Conservation (phyloP, 441 rosid species). For the Bocquillonia castaneifolia region DNA sequence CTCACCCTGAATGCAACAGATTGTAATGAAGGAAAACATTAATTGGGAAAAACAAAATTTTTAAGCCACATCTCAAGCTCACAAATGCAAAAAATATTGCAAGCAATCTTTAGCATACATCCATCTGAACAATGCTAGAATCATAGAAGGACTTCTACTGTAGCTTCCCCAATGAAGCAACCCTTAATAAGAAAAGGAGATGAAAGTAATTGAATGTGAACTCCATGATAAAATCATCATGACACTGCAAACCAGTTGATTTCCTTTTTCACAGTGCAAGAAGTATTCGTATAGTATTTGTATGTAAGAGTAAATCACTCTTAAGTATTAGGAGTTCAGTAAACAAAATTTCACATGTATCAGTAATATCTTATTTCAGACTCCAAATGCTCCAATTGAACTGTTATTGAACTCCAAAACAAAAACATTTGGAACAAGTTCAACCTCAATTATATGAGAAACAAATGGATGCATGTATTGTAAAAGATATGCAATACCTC, state of each 20-base stretch:
- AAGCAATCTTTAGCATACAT: neutral
- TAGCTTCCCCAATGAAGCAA: neutral
- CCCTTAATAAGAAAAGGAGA: neutral
- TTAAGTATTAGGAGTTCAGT: neutral
- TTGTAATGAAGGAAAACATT: neutral
- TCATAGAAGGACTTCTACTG: neutral
- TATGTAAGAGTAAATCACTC: neutral
- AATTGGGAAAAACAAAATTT: neutral
- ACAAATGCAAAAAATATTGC: constrained; percentile 3
- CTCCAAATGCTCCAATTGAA: neutral
- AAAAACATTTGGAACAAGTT: neutral
- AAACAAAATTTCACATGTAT: neutral
- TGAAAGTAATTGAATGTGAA: neutral
- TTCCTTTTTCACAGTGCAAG: neutral
- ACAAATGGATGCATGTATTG: constrained; percentile 1
- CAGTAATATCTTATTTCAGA: neutral
- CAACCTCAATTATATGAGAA: neutral
- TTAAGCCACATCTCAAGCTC: constrained; percentile 2
- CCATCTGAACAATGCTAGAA: neutral
- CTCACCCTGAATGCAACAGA: constrained; percentile 52
- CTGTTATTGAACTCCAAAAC: constrained; percentile 11
- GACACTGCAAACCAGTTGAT: neutral
- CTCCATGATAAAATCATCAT: neutral
- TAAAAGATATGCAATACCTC: constrained; percentile 47
- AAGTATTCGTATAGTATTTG: constrained; percentile 4